phyloP scores from a whole-genome alignment of 495 filamentous ascomycete species.

The Chlorociboria aeruginascens region DNA sequence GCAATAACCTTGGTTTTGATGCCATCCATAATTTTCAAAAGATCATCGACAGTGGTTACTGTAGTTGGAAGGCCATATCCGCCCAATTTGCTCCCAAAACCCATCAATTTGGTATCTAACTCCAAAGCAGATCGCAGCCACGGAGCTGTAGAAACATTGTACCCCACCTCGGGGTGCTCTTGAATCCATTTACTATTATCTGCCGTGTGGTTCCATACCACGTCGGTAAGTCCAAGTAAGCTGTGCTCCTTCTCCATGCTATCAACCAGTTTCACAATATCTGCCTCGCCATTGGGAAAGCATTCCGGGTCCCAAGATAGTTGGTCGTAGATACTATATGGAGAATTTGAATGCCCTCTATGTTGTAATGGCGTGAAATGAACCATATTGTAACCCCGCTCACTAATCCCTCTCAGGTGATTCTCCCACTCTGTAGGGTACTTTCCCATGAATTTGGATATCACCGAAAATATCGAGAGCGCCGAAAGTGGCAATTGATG shows the following conservation, averaged over 20 bases:
- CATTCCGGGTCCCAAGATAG: conserved; percentile 67
- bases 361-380: conserved; percentile 93
- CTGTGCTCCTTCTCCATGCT: conserved; percentile 79
- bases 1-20: conserved; percentile 71
- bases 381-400: conserved; percentile 94
- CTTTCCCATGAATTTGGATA: conserved; percentile 96
- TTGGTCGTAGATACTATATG: conserved; percentile 94
- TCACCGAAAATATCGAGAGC: conserved; percentile 82
- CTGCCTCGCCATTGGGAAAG: conserved; percentile 81
- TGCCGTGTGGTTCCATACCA: conserved; percentile 97
- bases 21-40: conserved; percentile 74
- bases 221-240: conserved; percentile 82
- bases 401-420: conserved; percentile 74
- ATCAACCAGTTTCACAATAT: conserved; percentile 62
- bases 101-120: conserved; percentile 71
- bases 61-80: conserved; percentile 60
- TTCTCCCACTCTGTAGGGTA: conserved; percentile 82
- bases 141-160: conserved; percentile 86
- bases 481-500: conserved; percentile 66
- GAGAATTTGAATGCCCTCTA: conserved; percentile 83
- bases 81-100: conserved; percentile 59
- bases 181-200: conserved; percentile 91
- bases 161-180: conserved; percentile 90
- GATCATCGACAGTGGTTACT: conserved; percentile 55
- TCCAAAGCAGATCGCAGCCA: conserved; percentile 84